Conservation (phyloP, 2,329 filamentous ascomycete species). For the Sclerotinia minor region DNA sequence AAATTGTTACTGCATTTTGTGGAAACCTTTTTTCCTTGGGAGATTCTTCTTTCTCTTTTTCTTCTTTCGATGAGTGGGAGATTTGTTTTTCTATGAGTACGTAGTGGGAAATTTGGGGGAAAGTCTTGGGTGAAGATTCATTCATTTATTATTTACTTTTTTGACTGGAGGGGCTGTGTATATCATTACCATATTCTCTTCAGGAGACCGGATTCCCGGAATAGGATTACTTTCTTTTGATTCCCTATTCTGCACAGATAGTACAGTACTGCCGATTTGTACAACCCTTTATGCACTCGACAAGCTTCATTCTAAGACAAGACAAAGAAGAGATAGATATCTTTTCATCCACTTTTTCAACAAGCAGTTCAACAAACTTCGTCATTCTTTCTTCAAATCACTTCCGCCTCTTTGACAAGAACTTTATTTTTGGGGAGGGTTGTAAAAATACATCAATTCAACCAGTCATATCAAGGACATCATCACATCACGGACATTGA, state of each 20-base stretch:
- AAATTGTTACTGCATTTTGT: neutral
- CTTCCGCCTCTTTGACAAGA: conserved; percentile 1
- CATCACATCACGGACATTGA: too few species aligned
- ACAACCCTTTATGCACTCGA: neutral
- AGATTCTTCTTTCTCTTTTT: too few species aligned
- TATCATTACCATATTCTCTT: conserved; percentile 3
- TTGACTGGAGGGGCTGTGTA: neutral
- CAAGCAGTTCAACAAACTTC: neutral
- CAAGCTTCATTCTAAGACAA: neutral
- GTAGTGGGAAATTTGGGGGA: neutral
- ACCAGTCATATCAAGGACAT: neutral
- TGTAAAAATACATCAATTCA: neutral
- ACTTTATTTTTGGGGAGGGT: neutral
- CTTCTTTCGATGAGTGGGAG: neutral
- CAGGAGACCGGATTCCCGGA: neutral
- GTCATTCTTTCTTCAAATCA: neutral
- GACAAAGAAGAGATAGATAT: conserved; percentile 1
- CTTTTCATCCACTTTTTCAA: conserved; percentile 3
- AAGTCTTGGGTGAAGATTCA: neutral
- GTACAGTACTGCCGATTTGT: neutral
- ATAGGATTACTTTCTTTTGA: neutral
- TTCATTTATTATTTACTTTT: neutral
- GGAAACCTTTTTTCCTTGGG: neutral
- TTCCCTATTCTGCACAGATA: neutral
- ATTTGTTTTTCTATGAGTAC: neutral